phyloP scores from a whole-genome alignment of 1,284 basidiomycete species.

The Coniferiporia sulphurascens region DNA sequence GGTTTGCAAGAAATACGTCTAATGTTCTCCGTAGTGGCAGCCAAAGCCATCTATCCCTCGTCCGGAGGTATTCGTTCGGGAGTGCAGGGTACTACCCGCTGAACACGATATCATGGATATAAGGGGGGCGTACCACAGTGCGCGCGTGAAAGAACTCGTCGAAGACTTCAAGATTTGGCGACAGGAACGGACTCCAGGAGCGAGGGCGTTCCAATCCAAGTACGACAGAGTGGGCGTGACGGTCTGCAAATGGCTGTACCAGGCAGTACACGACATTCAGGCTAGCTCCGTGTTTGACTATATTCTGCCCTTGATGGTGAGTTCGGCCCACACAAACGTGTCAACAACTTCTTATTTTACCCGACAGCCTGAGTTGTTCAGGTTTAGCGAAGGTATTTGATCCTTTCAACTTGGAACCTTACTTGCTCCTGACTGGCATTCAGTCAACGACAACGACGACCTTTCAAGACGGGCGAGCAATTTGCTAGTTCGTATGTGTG shows the following conservation, averaged over 20 bases:
- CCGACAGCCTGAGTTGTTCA: conserved; percentile 61
- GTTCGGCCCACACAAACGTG: conserved; percentile 20
- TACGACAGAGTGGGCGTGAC: conserved; percentile 74
- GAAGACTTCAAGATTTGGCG: conserved; percentile 64
- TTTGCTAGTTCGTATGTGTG: conserved; percentile 69
- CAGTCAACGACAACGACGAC: conserved; percentile 68
- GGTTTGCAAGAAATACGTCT: neutral
- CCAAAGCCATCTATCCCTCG: conserved; percentile 68
- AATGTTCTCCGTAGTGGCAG: conserved; percentile 41
- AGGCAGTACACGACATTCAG: conserved; percentile 68
- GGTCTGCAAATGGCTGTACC: conserved; percentile 73
- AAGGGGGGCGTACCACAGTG: conserved; percentile 59
- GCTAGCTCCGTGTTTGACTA: conserved; percentile 76
- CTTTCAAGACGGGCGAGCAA: conserved; percentile 54
- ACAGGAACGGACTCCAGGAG: conserved; percentile 63
- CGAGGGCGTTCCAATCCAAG: conserved; percentile 72
- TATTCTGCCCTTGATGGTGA: conserved; percentile 71
- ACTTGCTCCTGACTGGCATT: neutral
- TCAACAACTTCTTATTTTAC: neutral
- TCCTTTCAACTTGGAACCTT: neutral
- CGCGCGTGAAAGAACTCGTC: conserved; percentile 56
- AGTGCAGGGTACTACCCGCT: conserved; percentile 53
- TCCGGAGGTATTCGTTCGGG: conserved; percentile 66
- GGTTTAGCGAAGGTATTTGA: conserved; percentile 59
- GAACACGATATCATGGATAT: conserved; percentile 76